Percentiles rank a stretch among this genome's conserved stretches.
phyloP scores from a whole-genome alignment of 2,329 filamentous ascomycete species.

The Neonectria ditissima region DNA sequence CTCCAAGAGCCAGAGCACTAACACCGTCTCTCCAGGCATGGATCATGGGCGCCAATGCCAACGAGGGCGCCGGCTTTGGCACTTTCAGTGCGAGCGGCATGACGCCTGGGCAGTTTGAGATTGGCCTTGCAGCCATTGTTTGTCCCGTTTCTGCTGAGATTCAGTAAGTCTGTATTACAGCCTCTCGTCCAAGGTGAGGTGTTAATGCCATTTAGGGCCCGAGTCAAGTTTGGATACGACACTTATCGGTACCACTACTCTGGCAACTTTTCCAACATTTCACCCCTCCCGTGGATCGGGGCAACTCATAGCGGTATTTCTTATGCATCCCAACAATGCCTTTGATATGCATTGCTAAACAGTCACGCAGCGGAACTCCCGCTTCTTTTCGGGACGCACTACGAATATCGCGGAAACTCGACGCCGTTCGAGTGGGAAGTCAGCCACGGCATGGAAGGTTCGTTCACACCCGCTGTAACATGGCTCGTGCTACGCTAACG shows the following conservation, averaged over 20 bases:
- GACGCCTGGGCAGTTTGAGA: constrained; percentile 19
- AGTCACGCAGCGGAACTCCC: constrained; percentile 44
- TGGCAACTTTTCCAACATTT: constrained; percentile 55
- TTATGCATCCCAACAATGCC: neutral
- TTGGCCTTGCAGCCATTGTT: constrained; percentile 24
- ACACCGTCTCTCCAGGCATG: constrained; percentile 13
- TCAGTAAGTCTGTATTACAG: neutral
- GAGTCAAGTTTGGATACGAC: constrained; percentile 27
- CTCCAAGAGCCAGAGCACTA: neutral
- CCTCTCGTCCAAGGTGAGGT: neutral
- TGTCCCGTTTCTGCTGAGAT: constrained; percentile 29
- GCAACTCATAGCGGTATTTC: constrained; percentile 46
- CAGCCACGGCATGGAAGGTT: constrained; percentile 44
- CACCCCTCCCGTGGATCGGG: constrained; percentile 53
- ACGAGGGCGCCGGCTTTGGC: constrained; percentile 32
- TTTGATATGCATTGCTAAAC: neutral
- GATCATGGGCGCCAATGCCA: constrained; percentile 32
- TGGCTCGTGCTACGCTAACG: neutral
- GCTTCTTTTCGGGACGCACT: constrained; percentile 47
- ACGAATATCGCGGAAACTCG: constrained; percentile 45
- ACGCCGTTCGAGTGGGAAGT: constrained; percentile 47
- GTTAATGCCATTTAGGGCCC: constrained; percentile 14
- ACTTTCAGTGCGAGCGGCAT: constrained; percentile 24
- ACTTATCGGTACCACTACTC: constrained; percentile 57
- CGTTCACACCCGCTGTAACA: constrained; percentile 1